phyloP scores from a whole-genome alignment of 2,329 filamentous ascomycete genomes.

The Canariomyces notabilis region DNA sequence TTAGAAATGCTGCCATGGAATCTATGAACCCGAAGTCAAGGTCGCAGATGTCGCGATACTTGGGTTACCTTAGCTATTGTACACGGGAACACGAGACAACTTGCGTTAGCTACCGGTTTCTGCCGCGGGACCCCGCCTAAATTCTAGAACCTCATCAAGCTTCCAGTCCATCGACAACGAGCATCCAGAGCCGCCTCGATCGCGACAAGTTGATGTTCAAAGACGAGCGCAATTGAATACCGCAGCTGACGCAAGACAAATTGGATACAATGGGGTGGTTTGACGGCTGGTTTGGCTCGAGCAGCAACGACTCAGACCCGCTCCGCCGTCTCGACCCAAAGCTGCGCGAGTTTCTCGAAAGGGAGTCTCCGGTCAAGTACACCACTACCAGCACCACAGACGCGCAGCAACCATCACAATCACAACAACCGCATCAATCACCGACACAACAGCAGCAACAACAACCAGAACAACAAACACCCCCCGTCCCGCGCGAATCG shows the following conservation, averaged over 20 bases:
- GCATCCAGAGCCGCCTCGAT: neutral
- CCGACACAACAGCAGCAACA: constrained; percentile 4
- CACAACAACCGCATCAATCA: constrained; percentile 6
- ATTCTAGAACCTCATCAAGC: constrained; percentile 5
- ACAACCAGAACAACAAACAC: constrained; percentile 2
- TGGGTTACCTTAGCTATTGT: too few species aligned
- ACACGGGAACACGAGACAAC: too few species aligned
- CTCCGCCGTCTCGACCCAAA: constrained; percentile 74
- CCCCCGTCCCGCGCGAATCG: constrained; percentile 44
- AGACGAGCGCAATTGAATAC: too few species aligned
- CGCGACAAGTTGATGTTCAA: neutral
- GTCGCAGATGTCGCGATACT: too few species aligned
- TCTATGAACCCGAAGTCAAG: neutral
- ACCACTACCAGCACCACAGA: constrained; percentile 23
- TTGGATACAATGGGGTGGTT: constrained; percentile 50
- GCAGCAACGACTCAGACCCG: constrained; percentile 52
- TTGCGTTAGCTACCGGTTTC: too few species aligned
- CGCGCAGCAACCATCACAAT: constrained; percentile 10
- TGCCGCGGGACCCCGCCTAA: too few species aligned
- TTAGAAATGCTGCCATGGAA: neutral
- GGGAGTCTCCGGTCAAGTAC: constrained; percentile 74
- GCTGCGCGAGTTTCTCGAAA: constrained; percentile 77
- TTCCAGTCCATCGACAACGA: neutral
- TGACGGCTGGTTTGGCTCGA: constrained; percentile 45
- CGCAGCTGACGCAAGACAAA: too few species aligned